Conservation (phyloP, 208 protist species). For the Lotmaria passim region DNA sequence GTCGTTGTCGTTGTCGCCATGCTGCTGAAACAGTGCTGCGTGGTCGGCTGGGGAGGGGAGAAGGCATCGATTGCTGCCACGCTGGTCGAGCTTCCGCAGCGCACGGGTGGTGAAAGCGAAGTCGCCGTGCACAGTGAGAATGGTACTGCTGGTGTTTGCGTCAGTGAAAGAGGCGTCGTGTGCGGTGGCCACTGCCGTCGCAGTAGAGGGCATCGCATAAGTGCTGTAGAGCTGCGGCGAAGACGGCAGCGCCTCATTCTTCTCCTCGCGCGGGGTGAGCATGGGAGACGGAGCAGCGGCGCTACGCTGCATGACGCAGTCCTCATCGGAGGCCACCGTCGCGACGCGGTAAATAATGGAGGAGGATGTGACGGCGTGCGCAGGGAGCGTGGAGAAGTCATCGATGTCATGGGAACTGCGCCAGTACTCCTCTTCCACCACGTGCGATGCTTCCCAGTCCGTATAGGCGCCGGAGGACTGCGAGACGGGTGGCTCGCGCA, state of each 20-base stretch:
- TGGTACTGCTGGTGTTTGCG: background rate
- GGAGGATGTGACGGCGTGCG: background rate
- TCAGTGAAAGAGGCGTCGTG: background rate
- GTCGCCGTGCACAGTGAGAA: conserved; percentile 17
- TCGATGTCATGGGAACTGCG: background rate
- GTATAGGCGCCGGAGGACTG: background rate
- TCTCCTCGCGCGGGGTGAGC: background rate
- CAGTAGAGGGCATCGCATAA: too few relatives aligned
- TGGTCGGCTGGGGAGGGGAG: background rate
- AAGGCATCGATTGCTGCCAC: background rate
- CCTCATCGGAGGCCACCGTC: background rate
- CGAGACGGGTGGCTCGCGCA: background rate
- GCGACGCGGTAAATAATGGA: background rate
- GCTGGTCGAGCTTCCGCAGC: conserved; percentile 3
- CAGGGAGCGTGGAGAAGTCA: background rate
- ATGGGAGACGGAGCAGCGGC: background rate
- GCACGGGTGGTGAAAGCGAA: conserved; percentile 9
- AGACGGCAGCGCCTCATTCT: background rate
- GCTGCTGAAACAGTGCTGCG: too few relatives aligned
- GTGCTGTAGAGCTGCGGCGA: background rate
- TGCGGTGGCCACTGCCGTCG: background rate
- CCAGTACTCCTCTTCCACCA: conserved; percentile 1
- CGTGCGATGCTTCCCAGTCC: background rate
- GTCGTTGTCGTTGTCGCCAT: too few relatives aligned
- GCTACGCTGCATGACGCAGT: background rate